Percentiles rank a stretch among this genome's conserved stretches.
These are phyloP conservation scores for Tolypocladium endophyticum DNA, from an alignment of 2,329 filamentous ascomycete species.

Conservation along the genomic window DNA sequence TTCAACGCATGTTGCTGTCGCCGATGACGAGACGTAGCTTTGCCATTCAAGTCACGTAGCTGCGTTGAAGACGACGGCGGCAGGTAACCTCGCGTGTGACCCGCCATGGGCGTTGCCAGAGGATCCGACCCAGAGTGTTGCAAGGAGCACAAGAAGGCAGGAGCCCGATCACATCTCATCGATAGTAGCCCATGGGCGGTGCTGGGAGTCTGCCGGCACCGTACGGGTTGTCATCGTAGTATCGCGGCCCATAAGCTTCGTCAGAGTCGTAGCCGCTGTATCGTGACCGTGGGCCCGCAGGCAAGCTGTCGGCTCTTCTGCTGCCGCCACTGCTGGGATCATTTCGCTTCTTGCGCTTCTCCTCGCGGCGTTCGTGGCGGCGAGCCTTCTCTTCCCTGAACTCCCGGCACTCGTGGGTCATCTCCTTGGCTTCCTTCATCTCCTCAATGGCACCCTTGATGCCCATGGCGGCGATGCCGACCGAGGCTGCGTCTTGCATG, in stretches of 20 bases:
- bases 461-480: slow-evolving; percentile 46
- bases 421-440: slow-evolving; percentile 43
- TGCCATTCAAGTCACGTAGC: neutral
- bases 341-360: slow-evolving; percentile 19
- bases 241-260: slow-evolving; percentile 31
- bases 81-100: neutral
- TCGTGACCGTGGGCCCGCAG: slow-evolving; percentile 27
- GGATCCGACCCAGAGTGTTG: neutral
- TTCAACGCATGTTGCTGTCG: neutral
- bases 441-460: slow-evolving; percentile 46
- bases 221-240: slow-evolving; percentile 37
- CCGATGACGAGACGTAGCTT: neutral
- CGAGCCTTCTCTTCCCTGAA: slow-evolving; percentile 38
- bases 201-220: slow-evolving; percentile 28
- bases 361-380: slow-evolving; percentile 37
- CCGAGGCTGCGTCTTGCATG: slow-evolving; percentile 46
- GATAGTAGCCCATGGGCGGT: slow-evolving; percentile 11
- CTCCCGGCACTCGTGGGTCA: slow-evolving; percentile 34
- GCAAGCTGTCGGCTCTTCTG: slow-evolving; percentile 34
- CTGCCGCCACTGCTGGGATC: slow-evolving; percentile 23
- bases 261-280: slow-evolving; percentile 24
- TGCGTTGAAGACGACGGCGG: neutral
- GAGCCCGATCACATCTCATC: neutral
- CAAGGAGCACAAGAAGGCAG: neutral
- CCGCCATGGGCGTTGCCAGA: neutral